These are phyloP conservation scores for Eucalyptus cladocalyx DNA, from an alignment of 345 rosid species.

Conservation along the genomic window DNA sequence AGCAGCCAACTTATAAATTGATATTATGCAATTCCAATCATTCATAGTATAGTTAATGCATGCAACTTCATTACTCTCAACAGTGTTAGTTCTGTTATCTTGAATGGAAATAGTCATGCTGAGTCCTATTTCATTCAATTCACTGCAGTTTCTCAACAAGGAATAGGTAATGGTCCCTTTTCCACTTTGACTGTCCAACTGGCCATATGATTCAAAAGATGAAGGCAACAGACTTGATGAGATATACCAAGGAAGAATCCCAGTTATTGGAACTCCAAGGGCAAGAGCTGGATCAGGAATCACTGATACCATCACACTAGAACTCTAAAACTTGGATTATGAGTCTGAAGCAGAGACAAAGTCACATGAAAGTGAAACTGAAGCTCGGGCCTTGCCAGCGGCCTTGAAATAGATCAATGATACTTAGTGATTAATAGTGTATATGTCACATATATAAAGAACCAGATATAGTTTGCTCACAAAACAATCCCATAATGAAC, in stretches of 20 bases:
- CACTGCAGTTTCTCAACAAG: too few species aligned
- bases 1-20: neutral
- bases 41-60: too few species aligned
- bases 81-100: too few species aligned
- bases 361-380: slow-evolving; percentile 65
- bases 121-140: too few species aligned
- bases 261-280: slow-evolving; percentile 68
- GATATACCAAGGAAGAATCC: slow-evolving; percentile 68
- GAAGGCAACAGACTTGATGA: slow-evolving; percentile 61
- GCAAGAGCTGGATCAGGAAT: slow-evolving; percentile 76
- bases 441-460: neutral
- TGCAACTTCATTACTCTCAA: too few species aligned
- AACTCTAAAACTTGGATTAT: slow-evolving; percentile 50
- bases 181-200: slow-evolving; percentile 36
- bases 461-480: neutral
- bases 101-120: too few species aligned
- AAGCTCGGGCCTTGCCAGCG: slow-evolving; percentile 45
- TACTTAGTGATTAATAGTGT: neutral
- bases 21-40: neutral
- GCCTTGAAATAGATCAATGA: slow-evolving; percentile 32
- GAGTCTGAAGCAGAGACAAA: slow-evolving; percentile 45
- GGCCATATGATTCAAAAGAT: slow-evolving; percentile 29
- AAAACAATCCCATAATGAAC: neutral
- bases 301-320: slow-evolving; percentile 48
- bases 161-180: too few species aligned